These are phyloP conservation scores for Diaporthe caulivora DNA, from an alignment of 2,329 filamentous ascomycete genomes.

Conservation along the genomic window DNA sequence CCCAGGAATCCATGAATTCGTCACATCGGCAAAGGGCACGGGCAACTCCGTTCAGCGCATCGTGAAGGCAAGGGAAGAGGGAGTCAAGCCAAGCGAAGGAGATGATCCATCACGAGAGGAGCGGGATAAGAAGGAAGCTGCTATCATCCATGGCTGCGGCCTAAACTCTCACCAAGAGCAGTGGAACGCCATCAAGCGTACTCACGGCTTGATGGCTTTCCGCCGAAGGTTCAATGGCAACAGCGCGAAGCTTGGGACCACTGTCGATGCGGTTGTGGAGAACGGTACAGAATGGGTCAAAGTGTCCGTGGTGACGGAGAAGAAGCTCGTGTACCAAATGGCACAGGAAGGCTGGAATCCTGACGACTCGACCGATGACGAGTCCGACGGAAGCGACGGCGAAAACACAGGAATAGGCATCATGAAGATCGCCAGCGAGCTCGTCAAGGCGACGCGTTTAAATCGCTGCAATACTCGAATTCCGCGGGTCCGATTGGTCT, in stretches of 20 bases:
- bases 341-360: conserved; percentile 41
- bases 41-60: conserved; percentile 36
- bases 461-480: conserved; percentile 39
- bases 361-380: conserved; percentile 39
- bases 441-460: conserved; percentile 37
- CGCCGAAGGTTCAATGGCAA: conserved; percentile 36
- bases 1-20: conserved; percentile 39
- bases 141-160: conserved; percentile 34
- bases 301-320: conserved; percentile 37
- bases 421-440: conserved; percentile 32
- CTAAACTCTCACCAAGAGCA: conserved; percentile 33
- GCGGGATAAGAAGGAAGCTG: conserved; percentile 38
- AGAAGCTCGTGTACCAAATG: conserved; percentile 39
- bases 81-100: not conserved
- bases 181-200: conserved; percentile 40
- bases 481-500: conserved; percentile 36
- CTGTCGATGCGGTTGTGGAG: conserved; percentile 39
- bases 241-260: conserved; percentile 31
- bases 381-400: conserved; percentile 32
- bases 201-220: conserved; percentile 37
- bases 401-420: conserved; percentile 36
- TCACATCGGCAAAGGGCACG: conserved; percentile 37
- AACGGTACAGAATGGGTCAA: conserved; percentile 40
- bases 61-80: conserved; percentile 22
- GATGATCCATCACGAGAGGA: conserved; percentile 20